A percentile compares a stretch with the other conserved stretches of the same genome.
These are phyloP conservation scores for Paraconiothyrium sp. DNA, from an alignment of 2,329 filamentous ascomycete species.

Conservation along the genomic window DNA sequence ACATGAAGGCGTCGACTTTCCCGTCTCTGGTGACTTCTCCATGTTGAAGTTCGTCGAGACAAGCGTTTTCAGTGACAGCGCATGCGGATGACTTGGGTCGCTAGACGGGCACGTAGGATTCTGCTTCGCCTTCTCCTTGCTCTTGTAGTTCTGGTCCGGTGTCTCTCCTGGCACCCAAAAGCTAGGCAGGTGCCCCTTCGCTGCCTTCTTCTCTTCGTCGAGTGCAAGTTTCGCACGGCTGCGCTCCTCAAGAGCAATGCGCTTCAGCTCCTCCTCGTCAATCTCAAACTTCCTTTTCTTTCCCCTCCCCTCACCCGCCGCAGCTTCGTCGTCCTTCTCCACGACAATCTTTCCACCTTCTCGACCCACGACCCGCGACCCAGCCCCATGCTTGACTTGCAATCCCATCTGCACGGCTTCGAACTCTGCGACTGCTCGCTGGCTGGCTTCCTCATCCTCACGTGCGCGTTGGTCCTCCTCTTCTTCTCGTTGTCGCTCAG, in stretches of 20 bases:
- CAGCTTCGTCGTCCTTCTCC: conserved; percentile 48
- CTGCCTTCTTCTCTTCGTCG: conserved; percentile 72
- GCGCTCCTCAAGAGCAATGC: conserved; percentile 75
- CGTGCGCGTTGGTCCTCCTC: conserved; percentile 67
- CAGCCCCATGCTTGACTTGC: conserved; percentile 49
- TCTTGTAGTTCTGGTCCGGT: conserved; percentile 65
- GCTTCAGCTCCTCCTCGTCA: conserved; percentile 77
- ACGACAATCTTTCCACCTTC: conserved; percentile 57
- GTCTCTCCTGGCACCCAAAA: conserved; percentile 94
- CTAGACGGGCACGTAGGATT: conserved; percentile 82
- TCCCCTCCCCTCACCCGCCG: conserved; percentile 43
- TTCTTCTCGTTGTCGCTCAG: conserved; percentile 70
- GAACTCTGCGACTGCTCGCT: conserved; percentile 80
- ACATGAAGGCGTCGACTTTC: conserved; percentile 68
- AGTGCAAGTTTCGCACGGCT: conserved; percentile 74
- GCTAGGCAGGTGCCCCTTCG: conserved; percentile 76
- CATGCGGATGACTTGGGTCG: conserved; percentile 70
- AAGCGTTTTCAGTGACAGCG: conserved; percentile 80
- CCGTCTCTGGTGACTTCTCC: conserved; percentile 66
- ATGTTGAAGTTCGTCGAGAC: conserved; percentile 80
- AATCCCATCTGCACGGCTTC: conserved; percentile 80
- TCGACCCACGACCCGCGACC: conserved; percentile 52
- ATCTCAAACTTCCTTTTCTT: conserved; percentile 83
- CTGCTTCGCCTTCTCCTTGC: conserved; percentile 62
- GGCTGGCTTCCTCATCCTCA: conserved; percentile 74